Evolutionary conservation across 495 filamentous ascomycete genomes (phyloP).

Genomic region (Podospora tetraspora): DNA sequence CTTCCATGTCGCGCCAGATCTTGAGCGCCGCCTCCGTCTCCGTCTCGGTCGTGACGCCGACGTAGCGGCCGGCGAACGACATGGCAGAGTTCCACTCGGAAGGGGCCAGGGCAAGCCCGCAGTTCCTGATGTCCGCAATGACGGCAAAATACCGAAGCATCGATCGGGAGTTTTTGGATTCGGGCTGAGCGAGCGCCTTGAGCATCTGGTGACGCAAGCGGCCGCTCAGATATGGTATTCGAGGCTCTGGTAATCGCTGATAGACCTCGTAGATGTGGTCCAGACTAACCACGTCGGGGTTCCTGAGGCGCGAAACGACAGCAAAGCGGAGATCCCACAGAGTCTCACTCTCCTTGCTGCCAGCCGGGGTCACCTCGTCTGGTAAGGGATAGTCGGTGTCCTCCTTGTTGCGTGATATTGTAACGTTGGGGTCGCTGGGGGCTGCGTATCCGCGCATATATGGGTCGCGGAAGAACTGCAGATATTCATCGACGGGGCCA

Average conservation of each 20-base stretch:
- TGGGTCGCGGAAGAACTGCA: slow-evolving; percentile 41
- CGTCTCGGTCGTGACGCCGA: slow-evolving; percentile 52
- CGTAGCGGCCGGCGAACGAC: slow-evolving; percentile 66
- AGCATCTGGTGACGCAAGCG: slow-evolving; percentile 59
- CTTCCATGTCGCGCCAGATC: slow-evolving; percentile 88
- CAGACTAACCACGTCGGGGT: slow-evolving; percentile 28
- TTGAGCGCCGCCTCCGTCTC: slow-evolving; percentile 69
- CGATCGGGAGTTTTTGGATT: slow-evolving; percentile 48
- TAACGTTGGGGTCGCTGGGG: slow-evolving; percentile 37
- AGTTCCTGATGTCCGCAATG: slow-evolving; percentile 71
- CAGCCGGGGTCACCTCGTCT: slow-evolving; percentile 26
- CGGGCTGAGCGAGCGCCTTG: slow-evolving; percentile 58
- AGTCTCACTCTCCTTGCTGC: slow-evolving; percentile 18
- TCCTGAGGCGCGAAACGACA: slow-evolving; percentile 29
- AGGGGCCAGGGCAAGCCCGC: slow-evolving; percentile 56
- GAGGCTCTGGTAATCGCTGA: slow-evolving; percentile 49
- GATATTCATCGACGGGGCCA: slow-evolving; percentile 41
- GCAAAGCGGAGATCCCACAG: slow-evolving; percentile 32
- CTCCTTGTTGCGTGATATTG: slow-evolving; percentile 39
- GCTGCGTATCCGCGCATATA: slow-evolving; percentile 45
- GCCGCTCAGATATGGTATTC: slow-evolving; percentile 58
- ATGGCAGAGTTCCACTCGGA: slow-evolving; percentile 80
- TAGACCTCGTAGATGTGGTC: slow-evolving; percentile 42
- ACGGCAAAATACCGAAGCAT: slow-evolving; percentile 81
- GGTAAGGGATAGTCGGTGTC: slow-evolving; percentile 43